Conservation (phyloP, 1,284 basidiomycete genomes). For the Trametes sp. region DNA sequence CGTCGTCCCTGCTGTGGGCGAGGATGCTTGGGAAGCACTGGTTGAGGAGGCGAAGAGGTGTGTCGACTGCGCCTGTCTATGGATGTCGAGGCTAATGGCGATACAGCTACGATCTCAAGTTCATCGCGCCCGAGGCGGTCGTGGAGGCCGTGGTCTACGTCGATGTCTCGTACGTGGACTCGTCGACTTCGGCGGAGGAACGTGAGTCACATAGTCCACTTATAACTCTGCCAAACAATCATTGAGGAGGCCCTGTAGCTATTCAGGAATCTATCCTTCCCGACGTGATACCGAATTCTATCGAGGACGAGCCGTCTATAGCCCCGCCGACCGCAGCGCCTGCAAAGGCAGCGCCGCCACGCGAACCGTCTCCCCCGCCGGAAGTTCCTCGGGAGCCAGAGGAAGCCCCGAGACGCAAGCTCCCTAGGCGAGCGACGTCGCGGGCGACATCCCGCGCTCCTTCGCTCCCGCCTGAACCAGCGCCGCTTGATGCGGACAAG, state of each 20-base stretch:
- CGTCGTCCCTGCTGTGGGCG: constrained; percentile 57
- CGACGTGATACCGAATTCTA: constrained; percentile 43
- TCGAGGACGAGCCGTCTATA: constrained; percentile 42
- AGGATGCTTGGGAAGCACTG: constrained; percentile 59
- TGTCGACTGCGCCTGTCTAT: constrained; percentile 21
- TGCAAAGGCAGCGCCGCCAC: neutral
- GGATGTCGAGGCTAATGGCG: neutral
- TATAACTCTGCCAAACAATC: neutral
- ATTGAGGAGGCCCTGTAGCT: neutral
- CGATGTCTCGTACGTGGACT: constrained; percentile 41
- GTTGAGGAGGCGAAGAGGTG: constrained; percentile 59
- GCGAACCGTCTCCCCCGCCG: constrained; percentile 3
- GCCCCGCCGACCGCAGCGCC: constrained; percentile 23
- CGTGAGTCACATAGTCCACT: constrained; percentile 15
- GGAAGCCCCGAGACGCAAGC: constrained; percentile 15
- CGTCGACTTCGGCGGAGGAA: constrained; percentile 18
- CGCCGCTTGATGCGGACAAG: neutral
- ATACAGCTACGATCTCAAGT: constrained; percentile 40
- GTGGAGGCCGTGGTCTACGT: constrained; percentile 42
- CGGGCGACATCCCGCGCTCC: constrained; percentile 32
- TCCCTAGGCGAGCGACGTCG: constrained; percentile 29
- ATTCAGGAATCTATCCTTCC: constrained; percentile 33
- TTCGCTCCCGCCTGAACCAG: constrained; percentile 23
- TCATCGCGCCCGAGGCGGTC: constrained; percentile 39
- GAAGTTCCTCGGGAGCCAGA: neutral